A percentile compares a stretch with the other conserved stretches of the same genome.
Evolutionary conservation across 163 green algal species (phyloP).

Genomic region (Volvox carteri): DNA sequence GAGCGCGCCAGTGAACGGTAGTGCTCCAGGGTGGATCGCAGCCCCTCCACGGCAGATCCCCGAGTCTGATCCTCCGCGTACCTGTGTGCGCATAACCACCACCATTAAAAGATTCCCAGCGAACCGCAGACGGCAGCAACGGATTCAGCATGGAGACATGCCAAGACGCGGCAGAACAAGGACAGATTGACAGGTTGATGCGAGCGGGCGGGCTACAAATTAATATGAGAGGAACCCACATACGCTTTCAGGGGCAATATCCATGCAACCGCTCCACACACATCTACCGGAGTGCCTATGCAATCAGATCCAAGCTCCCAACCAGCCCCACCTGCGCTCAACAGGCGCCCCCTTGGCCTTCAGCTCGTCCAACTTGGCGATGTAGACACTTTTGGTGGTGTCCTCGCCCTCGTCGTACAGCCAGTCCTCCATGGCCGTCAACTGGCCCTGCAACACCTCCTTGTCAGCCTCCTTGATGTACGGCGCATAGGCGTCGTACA

Average conservation of each 20-base stretch:
- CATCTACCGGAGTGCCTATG: too few relatives aligned
- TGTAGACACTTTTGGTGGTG: constrained; percentile 92
- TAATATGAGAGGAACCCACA: too few relatives aligned
- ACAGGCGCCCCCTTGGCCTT: constrained; percentile 48
- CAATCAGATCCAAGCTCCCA: too few relatives aligned
- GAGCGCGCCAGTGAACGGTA: constrained; percentile 73
- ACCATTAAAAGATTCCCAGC: too few relatives aligned
- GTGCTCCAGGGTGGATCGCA: constrained; percentile 58
- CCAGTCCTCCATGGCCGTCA: constrained; percentile 94
- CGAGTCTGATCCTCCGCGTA: constrained; percentile 57
- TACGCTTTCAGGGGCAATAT: too few relatives aligned
- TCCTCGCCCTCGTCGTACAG: constrained; percentile 99
- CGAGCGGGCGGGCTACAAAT: too few relatives aligned
- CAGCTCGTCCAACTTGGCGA: constrained; percentile 86
- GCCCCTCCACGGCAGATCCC: constrained; percentile 32
- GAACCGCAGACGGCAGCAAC: too few relatives aligned
- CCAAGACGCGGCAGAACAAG: too few relatives aligned
- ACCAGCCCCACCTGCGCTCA: constrained; percentile 47
- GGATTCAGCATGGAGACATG: too few relatives aligned
- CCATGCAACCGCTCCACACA: too few relatives aligned
- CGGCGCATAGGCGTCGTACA: constrained; percentile 56
- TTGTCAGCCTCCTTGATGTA: constrained; percentile 66
- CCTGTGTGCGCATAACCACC: neutral
- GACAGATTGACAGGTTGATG: too few relatives aligned
- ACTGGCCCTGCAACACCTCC: constrained; percentile 58